Base-by-base conservation (phyloP, 768 basidiomycete genomes). In the Scleroderma bovista region DNA sequence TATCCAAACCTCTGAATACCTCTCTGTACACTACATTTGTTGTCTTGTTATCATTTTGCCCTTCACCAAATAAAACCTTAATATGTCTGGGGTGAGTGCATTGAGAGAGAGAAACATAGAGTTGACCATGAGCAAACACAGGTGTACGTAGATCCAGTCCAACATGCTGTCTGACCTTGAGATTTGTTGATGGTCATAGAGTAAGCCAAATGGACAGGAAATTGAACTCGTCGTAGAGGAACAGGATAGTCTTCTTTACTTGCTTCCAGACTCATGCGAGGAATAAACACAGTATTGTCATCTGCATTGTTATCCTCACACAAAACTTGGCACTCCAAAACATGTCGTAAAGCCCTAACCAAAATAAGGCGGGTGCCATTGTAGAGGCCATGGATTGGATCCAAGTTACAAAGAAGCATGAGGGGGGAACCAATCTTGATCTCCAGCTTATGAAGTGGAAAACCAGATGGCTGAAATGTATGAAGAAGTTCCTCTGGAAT, bases 371-470 rank as follows among this genome's bases (percentile, higher is more conserved):
- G 20, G 1, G 70, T 69, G 2, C 73, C 75, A 67, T 74, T 73
- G 51, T 67, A 74, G 0, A 75, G 54, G 0, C 73, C 71, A 22
- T 59, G 37, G 0, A 46, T 13, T 5, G 73, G 69, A 42, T 62
- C 56, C 16, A 79, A 56, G 54, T 80, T 79, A 0, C 72, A 46
- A 1, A 80, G 57, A 1, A 79, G 53, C 51, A 79, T 77, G 0
- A 78, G 40, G 5, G 72, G 63, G n/a, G 56, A 56, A 43, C 66
- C 62, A 52, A 57, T 16, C 50, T 73, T 65, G 24, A 74, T 50
- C 4, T 52, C 47, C 1, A 74, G 55, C n/a, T 70, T 51, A 0
- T 65, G 60, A 11, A 69, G 62, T 1, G 77, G 78, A 38, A 79
- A 59, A 8, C 71, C 68, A 38, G 69, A 60, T 3, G 63, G 53